Evolutionary conservation across 2,329 filamentous ascomycete species (phyloP).

Genomic region (Onygenales sp.): DNA sequence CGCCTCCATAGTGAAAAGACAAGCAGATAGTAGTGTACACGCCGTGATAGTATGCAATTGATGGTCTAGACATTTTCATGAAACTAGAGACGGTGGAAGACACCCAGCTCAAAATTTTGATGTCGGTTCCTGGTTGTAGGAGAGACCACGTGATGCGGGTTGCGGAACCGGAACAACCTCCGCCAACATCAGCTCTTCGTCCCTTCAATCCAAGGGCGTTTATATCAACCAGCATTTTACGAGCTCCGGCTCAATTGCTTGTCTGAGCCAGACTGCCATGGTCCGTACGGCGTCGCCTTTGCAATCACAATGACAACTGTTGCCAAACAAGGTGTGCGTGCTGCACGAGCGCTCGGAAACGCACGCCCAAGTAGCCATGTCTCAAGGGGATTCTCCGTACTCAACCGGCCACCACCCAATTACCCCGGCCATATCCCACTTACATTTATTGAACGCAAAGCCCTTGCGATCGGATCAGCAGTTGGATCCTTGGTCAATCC

Average conservation of each 20-base stretch:
- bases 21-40: too few species aligned
- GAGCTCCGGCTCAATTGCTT: background rate
- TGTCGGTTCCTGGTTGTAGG: too few species aligned
- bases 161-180: too few species aligned
- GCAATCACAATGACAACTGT: background rate
- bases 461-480: slow-evolving; percentile 55
- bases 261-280: background rate
- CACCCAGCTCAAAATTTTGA: too few species aligned
- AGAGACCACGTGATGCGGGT: too few species aligned
- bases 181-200: too few species aligned
- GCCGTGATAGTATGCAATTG: too few species aligned
- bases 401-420: slow-evolving; percentile 74
- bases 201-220: background rate
- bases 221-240: background rate
- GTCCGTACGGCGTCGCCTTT: background rate
- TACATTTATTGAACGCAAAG: slow-evolving; percentile 63
- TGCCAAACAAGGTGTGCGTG: slow-evolving; percentile 10
- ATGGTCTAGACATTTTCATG: too few species aligned
- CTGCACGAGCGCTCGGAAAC: background rate
- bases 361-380: slow-evolving; percentile 1
- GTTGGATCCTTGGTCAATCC: slow-evolving; percentile 60
- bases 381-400: slow-evolving; percentile 59
- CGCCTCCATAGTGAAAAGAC: too few species aligned
- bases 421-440: slow-evolving; percentile 91
- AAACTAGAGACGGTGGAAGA: too few species aligned